A percentile compares a stretch with the other conserved stretches of the same genome.
phyloP scores from a whole-genome alignment of 495 filamentous ascomycete genomes.

The Aspergillus bridgeri region DNA sequence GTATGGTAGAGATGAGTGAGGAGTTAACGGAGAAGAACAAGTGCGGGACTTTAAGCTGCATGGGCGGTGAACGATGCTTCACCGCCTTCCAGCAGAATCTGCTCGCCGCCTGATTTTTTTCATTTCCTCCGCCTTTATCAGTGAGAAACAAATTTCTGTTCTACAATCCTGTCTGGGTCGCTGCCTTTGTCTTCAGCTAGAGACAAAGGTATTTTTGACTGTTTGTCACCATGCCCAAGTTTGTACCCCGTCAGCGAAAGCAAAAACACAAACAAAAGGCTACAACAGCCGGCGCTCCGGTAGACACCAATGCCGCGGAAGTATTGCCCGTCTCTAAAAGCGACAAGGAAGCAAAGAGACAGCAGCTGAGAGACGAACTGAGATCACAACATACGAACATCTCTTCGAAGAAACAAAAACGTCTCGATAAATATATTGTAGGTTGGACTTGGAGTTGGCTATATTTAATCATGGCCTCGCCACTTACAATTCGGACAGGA shows the following conservation, averaged over 20 bases:
- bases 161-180: not conserved
- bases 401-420: constrained; percentile 87
- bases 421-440: constrained; percentile 94
- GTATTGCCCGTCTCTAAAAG: constrained; percentile 62
- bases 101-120: constrained; percentile 21
- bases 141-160: not conserved
- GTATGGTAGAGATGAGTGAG: not conserved
- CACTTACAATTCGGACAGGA: constrained; percentile 51
- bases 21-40: not conserved
- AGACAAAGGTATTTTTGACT: constrained; percentile 3
- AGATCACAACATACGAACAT: constrained; percentile 62
- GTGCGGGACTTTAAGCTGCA: not conserved
- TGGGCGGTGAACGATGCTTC: constrained; percentile 16
- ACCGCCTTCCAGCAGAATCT: constrained; percentile 19
- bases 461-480: not conserved
- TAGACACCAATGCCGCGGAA: constrained; percentile 70
- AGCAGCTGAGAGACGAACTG: constrained; percentile 64
- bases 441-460: constrained; percentile 12
- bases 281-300: constrained; percentile 33
- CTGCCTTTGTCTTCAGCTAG: constrained; percentile 10
- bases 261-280: constrained; percentile 49
- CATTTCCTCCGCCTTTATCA: constrained; percentile 2
- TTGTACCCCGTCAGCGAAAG: constrained; percentile 76
- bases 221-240: constrained; percentile 61
- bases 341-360: constrained; percentile 66